Evolutionary conservation across 805 yeast genomes (phyloP).

Genomic region (Yarrowia sp.): DNA sequence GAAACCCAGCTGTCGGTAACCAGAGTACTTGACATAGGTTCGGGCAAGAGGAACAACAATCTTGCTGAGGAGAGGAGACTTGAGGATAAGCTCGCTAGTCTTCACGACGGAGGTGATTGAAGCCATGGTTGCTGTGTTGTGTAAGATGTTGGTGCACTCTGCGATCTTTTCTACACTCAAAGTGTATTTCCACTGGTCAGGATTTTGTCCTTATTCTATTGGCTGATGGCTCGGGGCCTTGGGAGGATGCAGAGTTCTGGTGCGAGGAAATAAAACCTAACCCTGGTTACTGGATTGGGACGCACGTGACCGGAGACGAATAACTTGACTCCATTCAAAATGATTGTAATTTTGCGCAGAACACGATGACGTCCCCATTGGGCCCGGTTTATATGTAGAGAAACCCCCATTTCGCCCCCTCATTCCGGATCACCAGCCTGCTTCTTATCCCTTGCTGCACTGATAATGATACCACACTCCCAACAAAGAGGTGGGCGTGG

Average conservation of each 20-base stretch:
- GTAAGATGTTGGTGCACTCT: constrained; percentile 36
- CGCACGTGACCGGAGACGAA: constrained; percentile 13
- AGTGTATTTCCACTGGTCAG: constrained; percentile 39
- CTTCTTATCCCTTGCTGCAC: constrained; percentile 14
- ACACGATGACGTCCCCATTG: background rate
- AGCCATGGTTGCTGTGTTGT: constrained; percentile 47
- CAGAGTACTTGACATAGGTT: constrained; percentile 74
- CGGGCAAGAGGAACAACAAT: constrained; percentile 81
- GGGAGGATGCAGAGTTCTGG: constrained; percentile 18
- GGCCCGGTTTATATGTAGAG: background rate
- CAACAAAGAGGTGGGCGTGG: constrained; percentile 24
- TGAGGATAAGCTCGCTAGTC: constrained; percentile 73
- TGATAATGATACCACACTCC: constrained; percentile 17
- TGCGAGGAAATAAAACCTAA: constrained; percentile 3
- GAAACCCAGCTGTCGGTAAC: constrained; percentile 95
- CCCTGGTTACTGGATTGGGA: background rate
- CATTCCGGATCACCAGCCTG: background rate
- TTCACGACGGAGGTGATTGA: constrained; percentile 52
- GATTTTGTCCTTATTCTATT: constrained; percentile 38
- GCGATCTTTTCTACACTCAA: constrained; percentile 38
- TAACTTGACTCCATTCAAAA: background rate
- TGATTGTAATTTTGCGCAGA: background rate
- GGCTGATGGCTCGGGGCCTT: constrained; percentile 37
- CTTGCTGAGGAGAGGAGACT: constrained; percentile 78
- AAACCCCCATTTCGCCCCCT: background rate